Evolutionary conservation across 1,284 basidiomycete genomes (phyloP), one percentile per base, ranked within the genome.

Genomic region (Ustanciosporium gigantosporum): DNA sequence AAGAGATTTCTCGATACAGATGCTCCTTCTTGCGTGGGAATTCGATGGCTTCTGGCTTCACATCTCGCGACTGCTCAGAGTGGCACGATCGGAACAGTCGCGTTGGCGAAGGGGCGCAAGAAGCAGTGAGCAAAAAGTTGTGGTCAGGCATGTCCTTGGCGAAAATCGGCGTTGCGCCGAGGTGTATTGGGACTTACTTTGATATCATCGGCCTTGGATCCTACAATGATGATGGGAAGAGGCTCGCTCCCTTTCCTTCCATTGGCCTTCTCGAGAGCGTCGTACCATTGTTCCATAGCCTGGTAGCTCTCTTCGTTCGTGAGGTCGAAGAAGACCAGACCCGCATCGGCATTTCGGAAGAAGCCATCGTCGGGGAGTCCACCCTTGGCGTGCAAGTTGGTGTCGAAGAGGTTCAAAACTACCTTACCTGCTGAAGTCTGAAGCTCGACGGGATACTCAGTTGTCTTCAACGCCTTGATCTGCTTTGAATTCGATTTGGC

Each of bases 391-490:
- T 65, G 60, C 25, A 65, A 40, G 38, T 58, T 55, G 41, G 60
- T 65, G 44, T 65, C 60, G 35, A 50, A 65, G 13, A 65, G 50
- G 41, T 49, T 53, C 25, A 65, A 49, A 25, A 38, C 41, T 21
- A 65, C 60, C 44, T 50, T 36, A 9, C 60, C 60, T 15, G 60
- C 55, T 23, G 55, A 55, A 6, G 60, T 65, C 32, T 65, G 47
- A 13, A 65, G 60, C 32, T 36, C 42, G 25, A 65, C 46, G 14
- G 46, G 46, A 25, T 58, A 65, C 38, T 65, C 38, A 5, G 60
- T 64, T 19, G 60, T 58, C 46, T 53, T 57, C 38, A 64, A 50
- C 16, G 60, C 60, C 44, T 64, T 64, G 60, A 58, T 58, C 60
- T 57, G 46, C 53, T 58, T 64, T 22, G 29, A 29, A 34, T 49